Percentiles rank a stretch among this genome's conserved stretches.
Evolutionary conservation across 2,329 filamentous ascomycete genomes (phyloP).

Genomic region (Iodosphaeria phyllophila): DNA sequence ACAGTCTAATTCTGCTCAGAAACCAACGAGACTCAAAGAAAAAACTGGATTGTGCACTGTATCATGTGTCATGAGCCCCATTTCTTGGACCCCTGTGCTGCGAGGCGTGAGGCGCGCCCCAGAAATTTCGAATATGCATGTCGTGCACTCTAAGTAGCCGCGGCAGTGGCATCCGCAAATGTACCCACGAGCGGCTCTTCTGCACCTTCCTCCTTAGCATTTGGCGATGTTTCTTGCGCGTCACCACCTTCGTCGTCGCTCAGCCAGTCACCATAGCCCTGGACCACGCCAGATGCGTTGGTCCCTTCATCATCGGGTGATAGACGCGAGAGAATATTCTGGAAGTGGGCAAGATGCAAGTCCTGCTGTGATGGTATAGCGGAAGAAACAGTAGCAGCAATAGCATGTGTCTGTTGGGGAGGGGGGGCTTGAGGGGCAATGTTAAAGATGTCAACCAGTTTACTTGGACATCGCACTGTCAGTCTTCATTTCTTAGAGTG

Average conservation of each 20-base stretch:
- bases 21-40: too few species aligned
- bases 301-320: constrained; percentile 22
- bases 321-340: constrained; percentile 41
- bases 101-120: too few species aligned
- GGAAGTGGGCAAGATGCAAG: constrained; percentile 36
- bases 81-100: too few species aligned
- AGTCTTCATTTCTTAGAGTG: constrained; percentile 1
- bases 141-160: constrained; percentile 24
- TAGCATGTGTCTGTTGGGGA: constrained; percentile 13
- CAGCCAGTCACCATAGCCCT: constrained; percentile 28
- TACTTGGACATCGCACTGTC: constrained; percentile 31
- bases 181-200: constrained; percentile 34
- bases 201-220: constrained; percentile 19
- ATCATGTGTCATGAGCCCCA: too few species aligned
- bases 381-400: too few species aligned
- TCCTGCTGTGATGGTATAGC: constrained; percentile 28
- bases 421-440: constrained; percentile 36
- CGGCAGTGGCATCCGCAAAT: constrained; percentile 38
- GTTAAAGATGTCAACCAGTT: constrained; percentile 50
- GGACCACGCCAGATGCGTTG: constrained; percentile 21
- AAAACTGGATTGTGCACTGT: too few species aligned
- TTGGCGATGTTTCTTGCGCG: constrained; percentile 18
- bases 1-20: too few species aligned
- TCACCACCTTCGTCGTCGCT: constrained; percentile 30
- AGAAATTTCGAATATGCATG: too few species aligned